Percentiles rank a stretch among this genome's conserved stretches.
phyloP scores from a whole-genome alignment of 106 monocot species.

The Phalaenopsis equestris region DNA sequence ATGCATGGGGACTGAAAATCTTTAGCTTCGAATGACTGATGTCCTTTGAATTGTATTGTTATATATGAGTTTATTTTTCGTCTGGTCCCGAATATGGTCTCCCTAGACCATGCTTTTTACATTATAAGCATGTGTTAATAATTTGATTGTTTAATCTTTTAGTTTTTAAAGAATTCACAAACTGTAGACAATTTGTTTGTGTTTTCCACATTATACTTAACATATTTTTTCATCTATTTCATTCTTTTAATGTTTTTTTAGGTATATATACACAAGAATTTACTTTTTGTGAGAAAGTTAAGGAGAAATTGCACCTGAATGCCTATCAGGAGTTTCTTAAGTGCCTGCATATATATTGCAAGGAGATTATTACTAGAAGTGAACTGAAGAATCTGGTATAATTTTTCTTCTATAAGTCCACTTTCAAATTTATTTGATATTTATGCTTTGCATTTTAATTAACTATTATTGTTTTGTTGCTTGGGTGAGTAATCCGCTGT shows the following conservation, averaged over 20 bases:
- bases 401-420: neutral
- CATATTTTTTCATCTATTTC: neutral
- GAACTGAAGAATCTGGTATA: constrained; percentile 83
- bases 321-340: constrained; percentile 94
- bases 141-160: neutral
- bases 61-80: neutral
- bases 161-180: neutral
- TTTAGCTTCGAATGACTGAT: neutral
- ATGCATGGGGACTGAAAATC: neutral
- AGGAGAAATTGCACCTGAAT: constrained; percentile 69
- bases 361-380: constrained; percentile 78
- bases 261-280: constrained; percentile 79
- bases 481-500: neutral
- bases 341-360: constrained; percentile 86
- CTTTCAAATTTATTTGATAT: neutral
- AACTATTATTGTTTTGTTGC: neutral
- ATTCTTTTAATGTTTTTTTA: constrained; percentile 12
- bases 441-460: neutral
- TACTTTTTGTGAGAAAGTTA: constrained; percentile 83
- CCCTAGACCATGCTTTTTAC: neutral
- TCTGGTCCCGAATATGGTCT: neutral
- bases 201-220: neutral
- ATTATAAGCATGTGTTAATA: neutral
- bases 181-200: neutral
- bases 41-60: neutral